These are phyloP conservation scores for Panaeolus cyanescens DNA, from an alignment of 768 basidiomycete genomes.

Conservation along the genomic window DNA sequence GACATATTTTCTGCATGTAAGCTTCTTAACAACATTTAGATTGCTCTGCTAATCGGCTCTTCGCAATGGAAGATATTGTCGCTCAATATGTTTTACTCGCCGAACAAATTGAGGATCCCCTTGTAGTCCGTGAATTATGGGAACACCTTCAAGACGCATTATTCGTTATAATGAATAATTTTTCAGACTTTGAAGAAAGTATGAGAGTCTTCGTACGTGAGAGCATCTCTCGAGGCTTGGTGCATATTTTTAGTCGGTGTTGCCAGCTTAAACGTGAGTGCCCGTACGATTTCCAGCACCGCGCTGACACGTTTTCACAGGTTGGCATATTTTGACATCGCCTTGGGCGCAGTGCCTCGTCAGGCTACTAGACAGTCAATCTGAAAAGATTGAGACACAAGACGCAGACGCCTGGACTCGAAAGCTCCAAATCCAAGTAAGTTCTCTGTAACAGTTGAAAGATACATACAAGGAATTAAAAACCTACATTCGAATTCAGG, in stretches of 20 bases:
- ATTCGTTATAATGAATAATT: neutral
- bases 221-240: neutral
- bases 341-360: slow-evolving; percentile 54
- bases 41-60: neutral
- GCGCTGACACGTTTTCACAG: slow-evolving; percentile 8
- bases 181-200: neutral
- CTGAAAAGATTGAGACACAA: too few species aligned
- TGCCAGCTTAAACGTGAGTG: neutral
- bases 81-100: slow-evolving; percentile 21
- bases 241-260: neutral
- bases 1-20: neutral
- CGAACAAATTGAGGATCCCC: slow-evolving; percentile 28
- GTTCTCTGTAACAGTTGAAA: too few species aligned
- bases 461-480: too few species aligned
- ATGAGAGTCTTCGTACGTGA: neutral
- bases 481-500: too few species aligned
- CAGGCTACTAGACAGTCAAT: neutral
- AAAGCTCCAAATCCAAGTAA: too few species aligned
- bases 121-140: slow-evolving; percentile 54
- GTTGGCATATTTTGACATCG: slow-evolving; percentile 27
- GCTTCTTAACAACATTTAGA: neutral
- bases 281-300: too few species aligned
- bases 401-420: too few species aligned
- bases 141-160: slow-evolving; percentile 52
- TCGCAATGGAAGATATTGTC: slow-evolving; percentile 6